These are phyloP conservation scores for Gossypium mustelinum DNA, from an alignment of 345 rosid species.

Conservation along the genomic window DNA sequence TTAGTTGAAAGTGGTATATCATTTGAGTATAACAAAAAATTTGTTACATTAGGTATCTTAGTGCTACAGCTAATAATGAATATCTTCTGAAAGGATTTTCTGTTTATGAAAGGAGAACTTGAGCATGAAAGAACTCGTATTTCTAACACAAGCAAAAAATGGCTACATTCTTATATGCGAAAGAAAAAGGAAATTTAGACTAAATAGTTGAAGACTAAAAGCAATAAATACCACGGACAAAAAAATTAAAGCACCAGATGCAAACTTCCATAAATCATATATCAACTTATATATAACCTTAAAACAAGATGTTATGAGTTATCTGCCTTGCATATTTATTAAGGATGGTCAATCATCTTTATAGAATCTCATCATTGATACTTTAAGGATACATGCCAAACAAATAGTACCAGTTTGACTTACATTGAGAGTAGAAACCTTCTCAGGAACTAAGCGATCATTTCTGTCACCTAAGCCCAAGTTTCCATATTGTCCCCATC, in stretches of 20 bases:
- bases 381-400: not conserved
- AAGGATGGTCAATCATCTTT: not conserved
- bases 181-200: not conserved
- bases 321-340: not conserved
- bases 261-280: not conserved
- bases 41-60: not conserved
- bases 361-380: not conserved
- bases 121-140: not conserved
- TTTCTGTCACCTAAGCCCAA: constrained; percentile 92
- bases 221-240: not conserved
- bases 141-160: not conserved
- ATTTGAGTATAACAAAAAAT: too few relatives aligned
- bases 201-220: not conserved
- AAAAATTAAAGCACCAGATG: not conserved
- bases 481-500: constrained; percentile 97
- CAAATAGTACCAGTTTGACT: constrained; percentile 27
- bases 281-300: not conserved
- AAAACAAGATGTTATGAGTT: not conserved
- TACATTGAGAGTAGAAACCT: constrained; percentile 58
- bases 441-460: constrained; percentile 86
- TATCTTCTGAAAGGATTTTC: not conserved
- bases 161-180: not conserved
- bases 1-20: not conserved
- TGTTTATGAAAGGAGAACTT: not conserved
- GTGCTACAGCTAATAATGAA: not conserved